These are phyloP conservation scores for Peltaster fructicola DNA, from an alignment of 2,329 filamentous ascomycete species.

Conservation along the genomic window DNA sequence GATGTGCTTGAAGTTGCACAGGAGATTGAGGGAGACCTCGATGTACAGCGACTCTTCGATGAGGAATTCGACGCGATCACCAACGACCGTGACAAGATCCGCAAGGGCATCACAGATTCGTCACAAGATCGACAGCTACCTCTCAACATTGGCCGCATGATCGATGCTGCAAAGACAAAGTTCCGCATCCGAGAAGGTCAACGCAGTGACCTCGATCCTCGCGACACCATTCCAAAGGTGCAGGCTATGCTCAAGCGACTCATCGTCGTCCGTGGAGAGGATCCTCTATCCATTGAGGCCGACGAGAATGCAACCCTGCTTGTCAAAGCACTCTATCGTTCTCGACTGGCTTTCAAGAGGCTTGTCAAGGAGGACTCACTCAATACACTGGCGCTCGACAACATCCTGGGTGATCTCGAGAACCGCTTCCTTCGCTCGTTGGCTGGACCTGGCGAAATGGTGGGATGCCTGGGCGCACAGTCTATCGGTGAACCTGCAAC, in stretches of 20 bases:
- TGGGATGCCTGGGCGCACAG: conserved; percentile 90
- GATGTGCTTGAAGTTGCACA: conserved; percentile 72
- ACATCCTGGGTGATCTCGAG: conserved; percentile 80
- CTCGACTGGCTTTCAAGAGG: conserved; percentile 80
- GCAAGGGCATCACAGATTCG: conserved; percentile 51
- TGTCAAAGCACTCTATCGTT: conserved; percentile 82
- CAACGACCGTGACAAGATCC: conserved; percentile 58
- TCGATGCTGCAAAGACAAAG: conserved; percentile 74
- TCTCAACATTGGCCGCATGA: conserved; percentile 77
- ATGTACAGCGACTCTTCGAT: conserved; percentile 72
- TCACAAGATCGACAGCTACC: conserved; percentile 82
- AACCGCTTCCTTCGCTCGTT: conserved; percentile 71
- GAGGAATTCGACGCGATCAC: conserved; percentile 68
- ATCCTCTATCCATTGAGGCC: conserved; percentile 67
- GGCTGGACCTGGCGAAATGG: conserved; percentile 93
- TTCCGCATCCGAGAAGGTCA: conserved; percentile 78
- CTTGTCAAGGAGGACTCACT: conserved; percentile 72
- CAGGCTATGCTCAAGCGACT: conserved; percentile 58
- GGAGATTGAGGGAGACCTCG: conserved; percentile 73
- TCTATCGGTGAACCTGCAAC: conserved; percentile 97
- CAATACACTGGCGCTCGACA: conserved; percentile 81
- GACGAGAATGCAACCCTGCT: conserved; percentile 76
- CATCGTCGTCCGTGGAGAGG: conserved; percentile 69
- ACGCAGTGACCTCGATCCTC: conserved; percentile 76
- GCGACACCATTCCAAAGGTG: conserved; percentile 70